phyloP scores from a whole-genome alignment of 768 basidiomycete species.

The Psilocybe azurescens region DNA sequence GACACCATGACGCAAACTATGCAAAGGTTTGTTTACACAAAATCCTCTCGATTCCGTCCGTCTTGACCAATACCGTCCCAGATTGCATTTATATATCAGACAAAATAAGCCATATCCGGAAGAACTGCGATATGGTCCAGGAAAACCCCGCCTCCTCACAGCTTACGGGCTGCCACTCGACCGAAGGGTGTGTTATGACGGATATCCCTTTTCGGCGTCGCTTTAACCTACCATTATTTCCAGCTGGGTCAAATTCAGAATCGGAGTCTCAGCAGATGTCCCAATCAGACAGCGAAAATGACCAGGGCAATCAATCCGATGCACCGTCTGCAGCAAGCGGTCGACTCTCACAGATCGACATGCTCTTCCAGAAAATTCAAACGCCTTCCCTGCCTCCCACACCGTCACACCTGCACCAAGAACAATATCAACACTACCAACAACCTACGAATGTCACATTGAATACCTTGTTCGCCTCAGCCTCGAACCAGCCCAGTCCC shows the following conservation, averaged over 20 bases:
- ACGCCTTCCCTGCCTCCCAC: constrained; percentile 28
- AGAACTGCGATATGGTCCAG: constrained; percentile 71
- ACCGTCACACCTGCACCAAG: constrained; percentile 16
- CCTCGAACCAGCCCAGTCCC: constrained; percentile 1
- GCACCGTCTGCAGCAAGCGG: constrained; percentile 29
- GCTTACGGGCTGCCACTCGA: constrained; percentile 32
- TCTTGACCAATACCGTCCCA: constrained; percentile 27
- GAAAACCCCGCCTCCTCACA: constrained; percentile 65
- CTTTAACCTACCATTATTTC: background rate
- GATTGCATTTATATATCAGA: constrained; percentile 71
- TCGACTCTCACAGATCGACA: constrained; percentile 48
- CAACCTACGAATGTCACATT: constrained; percentile 47
- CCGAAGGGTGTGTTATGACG: constrained; percentile 22
- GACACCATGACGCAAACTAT: constrained; percentile 78
- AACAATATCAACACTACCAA: constrained; percentile 2
- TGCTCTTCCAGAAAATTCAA: constrained; percentile 50
- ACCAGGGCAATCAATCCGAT: constrained; percentile 29
- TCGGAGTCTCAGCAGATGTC: constrained; percentile 19
- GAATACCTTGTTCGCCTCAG: constrained; percentile 50
- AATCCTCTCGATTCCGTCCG: background rate
- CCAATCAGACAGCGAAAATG: constrained; percentile 35
- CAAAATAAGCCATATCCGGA: constrained; percentile 73
- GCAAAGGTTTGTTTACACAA: constrained; percentile 52
- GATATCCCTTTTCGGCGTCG: background rate
- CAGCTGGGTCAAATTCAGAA: constrained; percentile 23